A percentile compares a stretch with the other conserved stretches of the same genome.
These are phyloP conservation scores for Sordaria brevicollis DNA, from an alignment of 495 filamentous ascomycete species.

Conservation along the genomic window DNA sequence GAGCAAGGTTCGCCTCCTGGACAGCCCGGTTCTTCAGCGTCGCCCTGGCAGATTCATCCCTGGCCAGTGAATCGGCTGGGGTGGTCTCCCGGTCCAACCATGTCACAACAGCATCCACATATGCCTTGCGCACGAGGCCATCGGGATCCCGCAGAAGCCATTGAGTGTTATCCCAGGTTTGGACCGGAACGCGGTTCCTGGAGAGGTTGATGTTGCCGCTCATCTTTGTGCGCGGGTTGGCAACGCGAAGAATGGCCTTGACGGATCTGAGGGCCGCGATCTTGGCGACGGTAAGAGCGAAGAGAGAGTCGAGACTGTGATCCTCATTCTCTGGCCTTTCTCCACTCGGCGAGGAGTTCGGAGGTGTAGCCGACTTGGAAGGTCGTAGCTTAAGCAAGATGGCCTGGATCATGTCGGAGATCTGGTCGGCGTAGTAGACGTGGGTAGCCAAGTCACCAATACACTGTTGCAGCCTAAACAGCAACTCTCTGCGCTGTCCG, in stretches of 20 bases:
- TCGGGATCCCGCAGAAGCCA: slow-evolving; percentile 75
- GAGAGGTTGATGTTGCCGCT: slow-evolving; percentile 51
- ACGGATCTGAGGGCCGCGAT: slow-evolving; percentile 69
- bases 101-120: slow-evolving; percentile 67
- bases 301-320: slow-evolving; percentile 47
- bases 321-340: slow-evolving; percentile 33
- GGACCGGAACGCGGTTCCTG: slow-evolving; percentile 61
- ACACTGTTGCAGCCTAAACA: slow-evolving; percentile 58
- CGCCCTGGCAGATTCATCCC: slow-evolving; percentile 41
- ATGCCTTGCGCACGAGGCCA: slow-evolving; percentile 66
- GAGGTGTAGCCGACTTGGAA: slow-evolving; percentile 27
- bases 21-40: slow-evolving; percentile 23
- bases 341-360: slow-evolving; percentile 27
- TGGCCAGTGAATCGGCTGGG: slow-evolving; percentile 49
- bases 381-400: slow-evolving; percentile 70
- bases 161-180: slow-evolving; percentile 86
- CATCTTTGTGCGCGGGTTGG: slow-evolving; percentile 53
- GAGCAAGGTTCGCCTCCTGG: slow-evolving; percentile 30
- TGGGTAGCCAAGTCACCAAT: slow-evolving; percentile 84
- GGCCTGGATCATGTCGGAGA: slow-evolving; percentile 78
- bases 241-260: slow-evolving; percentile 68
- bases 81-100: slow-evolving; percentile 78
- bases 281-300: slow-evolving; percentile 63
- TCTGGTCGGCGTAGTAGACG: slow-evolving; percentile 88
- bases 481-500: slow-evolving; percentile 40